A percentile compares a stretch with the other conserved stretches of the same genome.
Evolutionary conservation across 768 basidiomycete species (phyloP).

Genomic region (Boletus rex-veris): DNA sequence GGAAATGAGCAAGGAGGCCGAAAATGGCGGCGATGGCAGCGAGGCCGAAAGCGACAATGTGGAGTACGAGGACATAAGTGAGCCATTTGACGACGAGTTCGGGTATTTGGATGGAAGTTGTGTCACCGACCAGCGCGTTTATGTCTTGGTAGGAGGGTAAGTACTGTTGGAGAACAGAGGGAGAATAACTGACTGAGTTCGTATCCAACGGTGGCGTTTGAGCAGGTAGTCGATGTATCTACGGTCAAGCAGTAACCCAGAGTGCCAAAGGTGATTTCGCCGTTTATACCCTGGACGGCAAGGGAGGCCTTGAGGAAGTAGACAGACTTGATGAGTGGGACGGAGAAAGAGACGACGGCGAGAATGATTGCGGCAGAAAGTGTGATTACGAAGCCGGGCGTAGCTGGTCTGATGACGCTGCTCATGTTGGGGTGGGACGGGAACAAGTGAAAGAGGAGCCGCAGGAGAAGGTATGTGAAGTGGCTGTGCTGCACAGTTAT

Average conservation of each 20-base stretch:
- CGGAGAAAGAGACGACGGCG: constrained; percentile 84
- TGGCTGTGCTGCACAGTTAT: constrained; percentile 14
- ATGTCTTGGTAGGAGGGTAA: constrained; percentile 53
- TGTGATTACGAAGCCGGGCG: constrained; percentile 84
- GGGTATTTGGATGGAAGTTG: constrained; percentile 67
- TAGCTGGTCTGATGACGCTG: constrained; percentile 72
- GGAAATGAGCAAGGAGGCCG: constrained; percentile 84
- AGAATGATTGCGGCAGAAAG: constrained; percentile 76
- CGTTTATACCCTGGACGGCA: constrained; percentile 42
- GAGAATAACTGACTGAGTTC: constrained; percentile 61
- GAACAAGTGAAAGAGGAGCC: not conserved
- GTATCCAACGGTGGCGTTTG: constrained; percentile 81
- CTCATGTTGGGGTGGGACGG: constrained; percentile 41
- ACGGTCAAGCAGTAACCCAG: constrained; percentile 82
- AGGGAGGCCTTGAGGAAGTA: constrained; percentile 84
- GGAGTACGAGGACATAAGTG: constrained; percentile 89
- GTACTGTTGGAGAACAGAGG: not conserved
- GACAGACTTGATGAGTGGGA: constrained; percentile 84
- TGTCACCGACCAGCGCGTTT: constrained; percentile 72
- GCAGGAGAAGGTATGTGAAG: not conserved
- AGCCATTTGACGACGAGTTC: constrained; percentile 88
- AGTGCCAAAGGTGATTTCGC: constrained; percentile 79
- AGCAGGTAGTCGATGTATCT: constrained; percentile 60
- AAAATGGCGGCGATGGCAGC: constrained; percentile 72
- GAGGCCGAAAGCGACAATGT: constrained; percentile 80